Percentiles rank a stretch among this genome's conserved stretches.
Evolutionary conservation across 2,329 filamentous ascomycete species (phyloP).

Genomic region (Zymoseptoria tritici): DNA sequence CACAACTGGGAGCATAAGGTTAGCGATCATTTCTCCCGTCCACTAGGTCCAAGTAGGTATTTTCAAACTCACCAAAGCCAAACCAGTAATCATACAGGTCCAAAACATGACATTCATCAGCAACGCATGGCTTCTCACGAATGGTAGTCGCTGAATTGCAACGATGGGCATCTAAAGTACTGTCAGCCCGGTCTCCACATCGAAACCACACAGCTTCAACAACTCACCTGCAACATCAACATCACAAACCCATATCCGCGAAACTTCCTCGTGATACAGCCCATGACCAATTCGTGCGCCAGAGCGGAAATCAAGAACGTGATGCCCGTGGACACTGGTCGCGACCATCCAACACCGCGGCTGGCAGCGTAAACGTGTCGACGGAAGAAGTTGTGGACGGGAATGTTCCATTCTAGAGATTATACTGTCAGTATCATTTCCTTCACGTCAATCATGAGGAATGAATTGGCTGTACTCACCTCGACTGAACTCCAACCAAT

Average conservation of each 20-base stretch:
- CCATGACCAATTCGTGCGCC: conserved; percentile 93
- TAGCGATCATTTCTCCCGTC: conserved; percentile 7
- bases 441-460: not conserved
- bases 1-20: conserved; percentile 42
- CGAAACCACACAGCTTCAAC: not conserved
- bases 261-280: conserved; percentile 94
- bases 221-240: conserved; percentile 63
- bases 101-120: conserved; percentile 51
- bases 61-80: conserved; percentile 27
- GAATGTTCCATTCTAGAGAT: conserved; percentile 93
- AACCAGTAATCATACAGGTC: conserved; percentile 31
- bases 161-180: conserved; percentile 81
- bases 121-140: conserved; percentile 65
- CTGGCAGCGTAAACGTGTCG: conserved; percentile 88
- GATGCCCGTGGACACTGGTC: conserved; percentile 70
- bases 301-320: conserved; percentile 87
- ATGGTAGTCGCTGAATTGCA: conserved; percentile 74
- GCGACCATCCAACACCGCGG: conserved; percentile 62
- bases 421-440: not conserved
- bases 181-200: not conserved
- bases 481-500: conserved; percentile 80
- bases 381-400: conserved; percentile 89
- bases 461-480: not conserved
- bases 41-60: no score
- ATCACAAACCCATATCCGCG: conserved; percentile 87